Conservation (phyloP, 2,329 filamentous ascomycete genomes). For the Cercospora sojina region DNA sequence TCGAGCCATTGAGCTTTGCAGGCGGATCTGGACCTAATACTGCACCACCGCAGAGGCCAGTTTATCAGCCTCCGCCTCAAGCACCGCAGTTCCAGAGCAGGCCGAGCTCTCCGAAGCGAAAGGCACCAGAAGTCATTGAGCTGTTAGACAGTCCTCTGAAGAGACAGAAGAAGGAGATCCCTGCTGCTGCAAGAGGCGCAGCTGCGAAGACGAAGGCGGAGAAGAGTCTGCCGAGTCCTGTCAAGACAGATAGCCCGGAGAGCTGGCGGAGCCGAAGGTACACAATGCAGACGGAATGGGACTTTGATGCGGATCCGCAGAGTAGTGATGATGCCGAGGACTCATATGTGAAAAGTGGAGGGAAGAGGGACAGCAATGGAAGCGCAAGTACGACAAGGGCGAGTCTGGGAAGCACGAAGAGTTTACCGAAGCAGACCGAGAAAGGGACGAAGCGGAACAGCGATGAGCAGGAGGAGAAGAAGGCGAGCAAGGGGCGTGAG, state of each 20-base stretch:
- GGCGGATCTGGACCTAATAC: no score
- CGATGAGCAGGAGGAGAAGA: background rate
- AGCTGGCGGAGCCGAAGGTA: background rate
- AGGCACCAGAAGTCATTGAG: background rate
- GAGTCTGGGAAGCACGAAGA: background rate
- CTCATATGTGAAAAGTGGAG: background rate
- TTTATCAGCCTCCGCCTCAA: background rate
- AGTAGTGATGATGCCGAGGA: conserved; percentile 8
- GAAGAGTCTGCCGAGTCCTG: conserved; percentile 8
- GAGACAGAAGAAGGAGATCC: background rate
- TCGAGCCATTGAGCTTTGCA: background rate
- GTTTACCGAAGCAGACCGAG: no score
- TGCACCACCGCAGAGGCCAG: no score
- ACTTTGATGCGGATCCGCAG: conserved; percentile 8
- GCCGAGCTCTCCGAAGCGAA: background rate
- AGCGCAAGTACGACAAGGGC: background rate
- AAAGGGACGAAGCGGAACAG: background rate
- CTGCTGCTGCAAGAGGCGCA: background rate
- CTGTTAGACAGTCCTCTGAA: background rate
- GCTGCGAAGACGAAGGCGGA: background rate
- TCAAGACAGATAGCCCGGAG: background rate
- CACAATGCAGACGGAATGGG: background rate
- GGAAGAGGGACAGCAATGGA: background rate
- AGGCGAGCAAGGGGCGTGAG: background rate
- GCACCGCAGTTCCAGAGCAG: background rate